Evolutionary conservation across 306 rosid genomes (phyloP), one percentile per base, ranked within the genome.

Genomic region (Cucurbita argyrosperma): DNA sequence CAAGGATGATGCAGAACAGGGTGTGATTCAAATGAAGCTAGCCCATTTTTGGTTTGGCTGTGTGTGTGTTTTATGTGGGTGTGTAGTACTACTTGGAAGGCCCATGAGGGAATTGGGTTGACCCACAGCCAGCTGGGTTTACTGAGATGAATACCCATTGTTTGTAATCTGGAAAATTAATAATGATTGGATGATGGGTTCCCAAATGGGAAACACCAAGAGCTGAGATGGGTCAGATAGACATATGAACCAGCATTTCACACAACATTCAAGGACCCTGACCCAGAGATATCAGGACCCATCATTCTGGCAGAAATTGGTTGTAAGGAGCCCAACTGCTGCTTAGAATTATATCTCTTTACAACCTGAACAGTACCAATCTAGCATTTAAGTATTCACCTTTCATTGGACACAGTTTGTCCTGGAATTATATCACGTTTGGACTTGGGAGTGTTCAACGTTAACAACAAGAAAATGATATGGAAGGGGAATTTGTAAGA

Each of bases 101-200:
- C 74, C 74, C 74, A 68, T 68, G 74, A 68, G 49, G 57, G 74
- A 68, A 52, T 47, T 68, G 74, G 74, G 14, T 68, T 68, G 74
- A 21, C 74, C 57, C 43, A 47, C 57, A 68, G 57, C 57, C 74
- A 68, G 74, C 74, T 68, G 57, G 74, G 74, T 68, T 68, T 68
- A 64, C 74, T 68, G 43, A 68, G 74, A 45, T 23, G 74, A 68
- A 47, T 47, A 26, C 7, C 58, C 10, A 68, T 68, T 13, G 57
- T 23, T 68, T 47, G 40, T 68, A 68, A 68, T 49, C 74, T 47
- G 57, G 57, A 49, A 68, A 47, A 66, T 66, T 66, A 23, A 68
- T 47, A 23, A 68, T 26, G 57, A 49, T 47, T 49, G 19, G 74
- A 47, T 68, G 74, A 49, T 68, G 74, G 74, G 74, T 68, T 68